Evolutionary conservation across 257 asterid genomes (phyloP).

Genomic region (Nicotiana paniculata): DNA sequence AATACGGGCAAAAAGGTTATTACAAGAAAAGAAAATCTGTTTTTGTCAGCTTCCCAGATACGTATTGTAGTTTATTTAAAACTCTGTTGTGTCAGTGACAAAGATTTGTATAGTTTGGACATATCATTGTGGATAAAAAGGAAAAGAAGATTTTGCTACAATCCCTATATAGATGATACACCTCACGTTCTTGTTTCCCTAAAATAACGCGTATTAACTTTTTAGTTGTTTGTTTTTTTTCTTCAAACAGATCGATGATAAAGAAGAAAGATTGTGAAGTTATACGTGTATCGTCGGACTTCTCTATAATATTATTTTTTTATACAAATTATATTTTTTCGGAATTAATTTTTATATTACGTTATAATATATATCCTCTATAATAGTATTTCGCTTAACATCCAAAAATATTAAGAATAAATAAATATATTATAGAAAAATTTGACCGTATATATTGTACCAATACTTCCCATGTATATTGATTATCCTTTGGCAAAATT

Average conservation of each 20-base stretch:
- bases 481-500: neutral
- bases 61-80: neutral
- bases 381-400: no score
- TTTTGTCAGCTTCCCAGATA: neutral
- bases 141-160: neutral
- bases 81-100: neutral
- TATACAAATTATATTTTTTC: no score
- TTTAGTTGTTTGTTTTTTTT: neutral
- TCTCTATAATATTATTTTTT: no score
- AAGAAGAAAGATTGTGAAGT: neutral
- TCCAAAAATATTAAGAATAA: no score
- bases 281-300: no score
- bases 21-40: neutral
- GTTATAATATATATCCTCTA: no score
- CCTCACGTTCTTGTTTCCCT: neutral
- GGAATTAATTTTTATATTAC: no score
- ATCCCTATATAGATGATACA: neutral
- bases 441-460: no score
- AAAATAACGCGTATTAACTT: neutral
- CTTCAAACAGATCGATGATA: neutral
- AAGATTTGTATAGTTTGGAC: neutral
- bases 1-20: no score
- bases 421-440: no score
- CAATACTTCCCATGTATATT: neutral
- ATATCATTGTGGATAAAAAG: neutral